These are phyloP conservation scores for Acrodontium crateriforme DNA, from an alignment of 2,329 filamentous ascomycete species.

Conservation along the genomic window DNA sequence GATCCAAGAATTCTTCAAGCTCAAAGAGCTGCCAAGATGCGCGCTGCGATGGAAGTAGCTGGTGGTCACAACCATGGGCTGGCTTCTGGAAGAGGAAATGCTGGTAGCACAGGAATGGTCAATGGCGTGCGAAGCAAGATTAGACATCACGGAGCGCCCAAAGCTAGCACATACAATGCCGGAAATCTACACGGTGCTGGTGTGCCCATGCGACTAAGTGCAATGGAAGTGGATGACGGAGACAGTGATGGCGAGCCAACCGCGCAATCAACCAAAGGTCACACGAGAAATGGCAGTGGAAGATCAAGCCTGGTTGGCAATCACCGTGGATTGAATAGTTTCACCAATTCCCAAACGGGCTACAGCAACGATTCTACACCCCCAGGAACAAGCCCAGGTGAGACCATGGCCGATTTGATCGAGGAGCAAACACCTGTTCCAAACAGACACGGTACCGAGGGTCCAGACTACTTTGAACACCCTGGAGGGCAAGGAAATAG, in stretches of 20 bases:
- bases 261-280: conserved; percentile 36
- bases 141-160: conserved; percentile 69
- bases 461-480: conserved; percentile 29
- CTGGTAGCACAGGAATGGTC: conserved; percentile 23
- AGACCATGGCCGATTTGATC: conserved; percentile 26
- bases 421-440: conserved; percentile 34
- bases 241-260: conserved; percentile 60
- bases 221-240: conserved; percentile 86
- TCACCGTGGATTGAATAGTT: conserved; percentile 19
- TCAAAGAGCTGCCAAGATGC: conserved; percentile 74
- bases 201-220: conserved; percentile 80
- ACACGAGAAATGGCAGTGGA: conserved; percentile 60
- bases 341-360: conserved; percentile 23
- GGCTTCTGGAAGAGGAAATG: conserved; percentile 13
- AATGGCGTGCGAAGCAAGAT: conserved; percentile 66
- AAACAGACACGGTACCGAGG: conserved; percentile 18
- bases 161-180: conserved; percentile 58
- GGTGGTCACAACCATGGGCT: conserved; percentile 36
- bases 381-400: conserved; percentile 29
- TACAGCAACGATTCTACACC: conserved; percentile 40
- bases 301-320: conserved; percentile 46
- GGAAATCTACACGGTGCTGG: conserved; percentile 64
- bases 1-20: conserved; percentile 73
- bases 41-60: conserved; percentile 71
- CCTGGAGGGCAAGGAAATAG: conserved; percentile 27